A percentile compares a stretch with the other conserved stretches of the same genome.
phyloP scores from a whole-genome alignment of 192 early-diverging fungal genomes.

The Allomyces arbusculus region DNA sequence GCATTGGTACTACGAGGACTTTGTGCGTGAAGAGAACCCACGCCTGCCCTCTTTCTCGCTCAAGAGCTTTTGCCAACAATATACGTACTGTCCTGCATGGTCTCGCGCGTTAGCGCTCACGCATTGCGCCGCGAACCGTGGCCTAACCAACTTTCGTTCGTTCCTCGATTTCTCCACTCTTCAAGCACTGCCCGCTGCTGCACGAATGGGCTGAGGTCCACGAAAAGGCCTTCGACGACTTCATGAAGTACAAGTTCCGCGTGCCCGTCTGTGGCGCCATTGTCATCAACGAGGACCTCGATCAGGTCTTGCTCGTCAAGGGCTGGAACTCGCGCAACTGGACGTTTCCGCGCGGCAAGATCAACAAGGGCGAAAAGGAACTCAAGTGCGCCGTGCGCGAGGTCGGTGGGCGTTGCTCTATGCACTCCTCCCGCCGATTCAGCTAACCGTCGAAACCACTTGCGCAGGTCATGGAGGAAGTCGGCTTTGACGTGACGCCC shows the following conservation, averaged over 20 bases:
- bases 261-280: conserved; percentile 97
- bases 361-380: conserved; percentile 89
- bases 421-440: too few species aligned
- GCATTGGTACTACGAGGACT: conserved; percentile 98
- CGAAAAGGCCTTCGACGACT: conserved; percentile 72
- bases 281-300: conserved; percentile 58
- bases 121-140: too few species aligned
- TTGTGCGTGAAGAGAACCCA: conserved; percentile 70
- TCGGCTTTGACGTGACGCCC: conserved; percentile 69
- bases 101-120: too few species aligned
- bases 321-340: conserved; percentile 80
- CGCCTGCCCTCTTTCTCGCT: conserved; percentile 63
- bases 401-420: conserved; percentile 15
- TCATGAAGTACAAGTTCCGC: conserved; percentile 86
- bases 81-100: conserved; percentile 30
- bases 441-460: too few species aligned
- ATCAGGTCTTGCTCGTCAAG: conserved; percentile 75
- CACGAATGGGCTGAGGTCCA: conserved; percentile 72
- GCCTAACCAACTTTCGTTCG: too few species aligned
- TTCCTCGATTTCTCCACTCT: conserved; percentile 26
- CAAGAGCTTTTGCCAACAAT: conserved; percentile 56
- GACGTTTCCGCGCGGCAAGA: conserved; percentile 99
- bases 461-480: conserved; percentile 68
- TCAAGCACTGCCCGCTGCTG: conserved; percentile 75
- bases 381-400: conserved; percentile 76